Base-by-base conservation (phyloP, 805 yeast species). In the Metschnikowia orientalis region DNA sequence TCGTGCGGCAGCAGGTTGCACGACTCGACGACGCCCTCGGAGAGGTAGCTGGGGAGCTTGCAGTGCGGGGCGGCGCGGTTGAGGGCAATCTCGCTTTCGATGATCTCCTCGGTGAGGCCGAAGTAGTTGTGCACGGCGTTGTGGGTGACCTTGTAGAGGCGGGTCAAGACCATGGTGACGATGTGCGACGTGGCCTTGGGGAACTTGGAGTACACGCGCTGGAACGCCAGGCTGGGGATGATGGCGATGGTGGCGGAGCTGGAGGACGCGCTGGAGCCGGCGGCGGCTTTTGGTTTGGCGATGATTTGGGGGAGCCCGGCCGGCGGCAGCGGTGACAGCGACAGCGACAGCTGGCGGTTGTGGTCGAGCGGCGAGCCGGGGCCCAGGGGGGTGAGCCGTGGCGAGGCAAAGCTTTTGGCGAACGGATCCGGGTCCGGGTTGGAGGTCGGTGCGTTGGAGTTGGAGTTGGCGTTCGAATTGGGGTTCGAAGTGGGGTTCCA, bases 121-220 rank as follows among this genome's bases (percentile, higher is more conserved):
- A 90, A 64, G 54, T 90, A 92, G 41, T 76, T 73, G 54, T 89
- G 92, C 7, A 92, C 85, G 0, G 97, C 85, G 51, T 85, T 89
- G 57, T 90, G 79, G 0, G 97, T 90, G 6, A 92, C 96, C 45
- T 94, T 75, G 53, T 87, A 86, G 33, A 92, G 68, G 41, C 95
- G 73, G 1, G 95, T 81, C 35, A 90, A 61, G 15, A 90, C 86
- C 76, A 90, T 88, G 48, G 94, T 95, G 9, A 90, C 90, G 18
- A 92, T 89, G 56, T 89, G 96, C 0, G 96, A 85, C 0, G 96
- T 81, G 1, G 95, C 85, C 42, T 83, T 76, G 5, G 97, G 97
- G 51, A 79, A 86, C 47, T 79, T 83, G 18, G 64, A 53, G 5
- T 83, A 80, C 23, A 90, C 71, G 34, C 82, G 66, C 35, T 75